A percentile compares a stretch with the other conserved stretches of the same genome.
These are phyloP conservation scores for Solanum ahanhuiri DNA, from an alignment of 257 asterid species.

Conservation along the genomic window DNA sequence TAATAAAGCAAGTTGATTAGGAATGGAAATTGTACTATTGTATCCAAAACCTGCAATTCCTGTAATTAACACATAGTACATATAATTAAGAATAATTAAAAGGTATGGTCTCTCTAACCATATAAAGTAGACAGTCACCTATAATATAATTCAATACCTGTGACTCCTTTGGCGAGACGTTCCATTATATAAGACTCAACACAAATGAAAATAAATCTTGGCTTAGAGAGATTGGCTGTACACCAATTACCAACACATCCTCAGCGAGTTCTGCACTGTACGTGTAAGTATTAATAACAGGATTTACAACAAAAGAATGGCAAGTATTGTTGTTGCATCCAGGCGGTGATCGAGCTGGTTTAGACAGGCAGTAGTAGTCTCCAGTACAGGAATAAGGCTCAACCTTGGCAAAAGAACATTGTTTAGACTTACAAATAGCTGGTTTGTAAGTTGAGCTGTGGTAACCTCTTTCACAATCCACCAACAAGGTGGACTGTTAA, in stretches of 20 bases:
- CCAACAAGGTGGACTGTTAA: constrained; percentile 62
- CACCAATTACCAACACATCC: constrained; percentile 34
- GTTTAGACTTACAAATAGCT: constrained; percentile 44
- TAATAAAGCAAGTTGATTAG: neutral
- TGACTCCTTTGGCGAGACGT: constrained; percentile 14
- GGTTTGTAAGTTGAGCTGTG: constrained; percentile 2
- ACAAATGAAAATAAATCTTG: constrained; percentile 37
- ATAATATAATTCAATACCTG: neutral
- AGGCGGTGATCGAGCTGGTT: too few relatives aligned
- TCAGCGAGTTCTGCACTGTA: constrained; percentile 43
- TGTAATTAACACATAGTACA: neutral
- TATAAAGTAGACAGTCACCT: neutral
- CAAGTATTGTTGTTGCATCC: constrained; percentile 60
- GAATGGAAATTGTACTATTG: neutral
- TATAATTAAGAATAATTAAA: neutral
- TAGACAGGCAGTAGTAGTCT: constrained; percentile 7
- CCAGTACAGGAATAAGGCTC: constrained; percentile 18
- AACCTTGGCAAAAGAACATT: constrained; percentile 32
- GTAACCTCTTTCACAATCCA: constrained; percentile 51
- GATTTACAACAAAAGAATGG: constrained; percentile 25
- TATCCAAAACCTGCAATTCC: constrained; percentile 12
- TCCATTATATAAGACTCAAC: constrained; percentile 23
- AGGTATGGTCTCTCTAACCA: neutral
- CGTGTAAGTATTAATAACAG: constrained; percentile 22
- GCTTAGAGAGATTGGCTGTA: constrained; percentile 27